Percentiles rank a stretch among this genome's conserved stretches.
Evolutionary conservation across 148 eudicot genomes (phyloP).

Genomic region (Fallopia convolvulus): DNA sequence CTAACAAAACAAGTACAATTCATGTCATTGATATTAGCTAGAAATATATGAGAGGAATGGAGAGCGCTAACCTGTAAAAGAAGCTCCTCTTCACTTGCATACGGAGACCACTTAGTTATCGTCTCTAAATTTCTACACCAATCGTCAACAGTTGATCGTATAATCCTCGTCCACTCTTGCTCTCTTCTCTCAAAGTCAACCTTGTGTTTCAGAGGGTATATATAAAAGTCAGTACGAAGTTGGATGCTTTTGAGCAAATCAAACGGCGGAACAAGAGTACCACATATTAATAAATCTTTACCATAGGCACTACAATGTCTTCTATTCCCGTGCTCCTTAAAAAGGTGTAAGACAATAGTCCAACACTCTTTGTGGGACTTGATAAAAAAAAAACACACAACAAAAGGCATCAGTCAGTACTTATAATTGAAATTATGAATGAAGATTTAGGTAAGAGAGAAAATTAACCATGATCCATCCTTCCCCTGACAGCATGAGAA

Average conservation of each 20-base stretch:
- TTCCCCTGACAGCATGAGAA: constrained; percentile 46
- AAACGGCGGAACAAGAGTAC: neutral
- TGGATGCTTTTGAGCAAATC: neutral
- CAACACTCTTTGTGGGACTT: constrained; percentile 55
- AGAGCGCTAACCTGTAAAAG: constrained; percentile 49
- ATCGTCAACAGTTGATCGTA: constrained; percentile 37
- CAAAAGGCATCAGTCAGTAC: neutral
- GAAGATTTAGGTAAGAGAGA: neutral
- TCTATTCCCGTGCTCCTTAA: constrained; percentile 57
- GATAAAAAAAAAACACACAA: constrained; percentile 12
- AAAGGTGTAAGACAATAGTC: constrained; percentile 70
- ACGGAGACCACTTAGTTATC: constrained; percentile 68
- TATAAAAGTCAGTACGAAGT: neutral
- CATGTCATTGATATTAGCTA: neutral
- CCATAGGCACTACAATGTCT: constrained; percentile 82
- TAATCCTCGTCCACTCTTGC: constrained; percentile 38
- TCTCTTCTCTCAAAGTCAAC: constrained; percentile 56
- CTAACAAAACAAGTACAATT: neutral
- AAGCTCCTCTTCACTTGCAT: constrained; percentile 48
- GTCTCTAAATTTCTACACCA: constrained; percentile 59
- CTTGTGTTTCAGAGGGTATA: neutral
- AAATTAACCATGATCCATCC: constrained; percentile 38
- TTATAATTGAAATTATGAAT: neutral
- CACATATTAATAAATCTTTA: neutral
- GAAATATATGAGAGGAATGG: neutral